Conservation (phyloP, 78 protist species). For the Anaeramoeba ignava region DNA sequence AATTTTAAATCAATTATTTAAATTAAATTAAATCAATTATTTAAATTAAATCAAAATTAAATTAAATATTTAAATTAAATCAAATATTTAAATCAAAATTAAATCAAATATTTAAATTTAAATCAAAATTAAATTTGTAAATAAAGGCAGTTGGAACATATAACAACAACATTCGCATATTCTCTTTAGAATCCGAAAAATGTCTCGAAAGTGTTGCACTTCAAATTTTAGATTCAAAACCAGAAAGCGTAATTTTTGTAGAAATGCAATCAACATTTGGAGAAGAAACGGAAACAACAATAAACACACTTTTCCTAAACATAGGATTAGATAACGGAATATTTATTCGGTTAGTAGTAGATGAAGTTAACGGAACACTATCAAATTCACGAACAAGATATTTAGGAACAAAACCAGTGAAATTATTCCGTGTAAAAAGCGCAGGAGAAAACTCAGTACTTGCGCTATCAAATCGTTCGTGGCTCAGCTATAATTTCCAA, state of each 20-base stretch:
- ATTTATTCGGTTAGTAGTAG: constrained; percentile 60
- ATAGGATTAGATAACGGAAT: constrained; percentile 87
- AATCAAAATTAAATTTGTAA: too few relatives aligned
- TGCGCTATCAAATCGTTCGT: constrained; percentile 69
- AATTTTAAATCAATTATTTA: too few relatives aligned
- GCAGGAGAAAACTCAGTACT: constrained; percentile 51
- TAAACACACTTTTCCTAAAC: constrained; percentile 31
- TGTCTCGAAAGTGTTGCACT: constrained; percentile 43
- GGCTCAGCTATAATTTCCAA: constrained; percentile 60
- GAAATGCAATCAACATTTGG: constrained; percentile 14
- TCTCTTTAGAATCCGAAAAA: constrained; percentile 67
- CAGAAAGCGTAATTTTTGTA: constrained; percentile 31
- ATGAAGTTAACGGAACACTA: constrained; percentile 60
- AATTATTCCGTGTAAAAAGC: constrained; percentile 31
- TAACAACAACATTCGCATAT: constrained; percentile 58
- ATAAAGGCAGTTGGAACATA: constrained; percentile 31
- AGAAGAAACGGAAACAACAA: constrained; percentile 11
- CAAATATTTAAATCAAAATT: too few relatives aligned
- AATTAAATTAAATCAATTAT: too few relatives aligned
- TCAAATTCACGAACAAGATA: constrained; percentile 63
- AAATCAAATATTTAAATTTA: too few relatives aligned
- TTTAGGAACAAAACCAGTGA: constrained; percentile 68
- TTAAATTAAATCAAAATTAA: too few relatives aligned
- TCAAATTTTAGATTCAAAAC: constrained; percentile 33
- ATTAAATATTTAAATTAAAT: too few relatives aligned